Evolutionary conservation across 2,329 filamentous ascomycete species (phyloP).

Genomic region (Sphaerulina musiva): DNA sequence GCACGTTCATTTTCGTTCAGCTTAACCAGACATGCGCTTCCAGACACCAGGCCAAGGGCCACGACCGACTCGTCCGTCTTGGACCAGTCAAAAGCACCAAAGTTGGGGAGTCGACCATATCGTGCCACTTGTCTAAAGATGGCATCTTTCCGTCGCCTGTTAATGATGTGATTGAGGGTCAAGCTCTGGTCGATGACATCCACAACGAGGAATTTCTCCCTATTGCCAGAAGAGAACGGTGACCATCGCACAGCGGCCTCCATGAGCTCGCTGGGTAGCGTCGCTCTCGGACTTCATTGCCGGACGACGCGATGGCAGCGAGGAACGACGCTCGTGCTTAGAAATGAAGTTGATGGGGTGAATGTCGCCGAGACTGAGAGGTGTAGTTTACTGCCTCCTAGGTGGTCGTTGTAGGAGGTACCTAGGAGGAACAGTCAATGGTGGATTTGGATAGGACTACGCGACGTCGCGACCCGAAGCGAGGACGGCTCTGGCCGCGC

Average conservation of each 20-base stretch:
- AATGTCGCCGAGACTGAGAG: too few species aligned
- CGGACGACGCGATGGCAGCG: neutral
- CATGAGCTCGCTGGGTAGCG: conserved; percentile 11
- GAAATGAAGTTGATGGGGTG: neutral
- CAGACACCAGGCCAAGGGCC: conserved; percentile 67
- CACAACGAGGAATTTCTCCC: conserved; percentile 55
- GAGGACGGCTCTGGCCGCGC: too few species aligned
- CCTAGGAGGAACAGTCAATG: too few species aligned
- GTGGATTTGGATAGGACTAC: too few species aligned
- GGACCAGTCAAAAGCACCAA: conserved; percentile 62
- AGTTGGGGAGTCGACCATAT: conserved; percentile 48
- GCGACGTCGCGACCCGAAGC: too few species aligned
- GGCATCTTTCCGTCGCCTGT: neutral
- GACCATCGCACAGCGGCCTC: conserved; percentile 57
- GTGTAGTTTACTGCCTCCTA: too few species aligned
- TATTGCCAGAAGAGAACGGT: conserved; percentile 48
- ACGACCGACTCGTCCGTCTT: conserved; percentile 50
- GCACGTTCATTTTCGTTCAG: conserved; percentile 56
- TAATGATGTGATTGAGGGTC: conserved; percentile 45
- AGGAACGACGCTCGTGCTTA: neutral
- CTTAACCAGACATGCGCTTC: conserved; percentile 67
- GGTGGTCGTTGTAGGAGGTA: too few species aligned
- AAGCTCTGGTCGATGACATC: conserved; percentile 56
- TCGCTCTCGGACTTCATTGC: neutral
- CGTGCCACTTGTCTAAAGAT: neutral